Evolutionary conservation across 495 filamentous ascomycete species (phyloP), one percentile per base, ranked within the genome.

Genomic region (Jackrogersella minutella): DNA sequence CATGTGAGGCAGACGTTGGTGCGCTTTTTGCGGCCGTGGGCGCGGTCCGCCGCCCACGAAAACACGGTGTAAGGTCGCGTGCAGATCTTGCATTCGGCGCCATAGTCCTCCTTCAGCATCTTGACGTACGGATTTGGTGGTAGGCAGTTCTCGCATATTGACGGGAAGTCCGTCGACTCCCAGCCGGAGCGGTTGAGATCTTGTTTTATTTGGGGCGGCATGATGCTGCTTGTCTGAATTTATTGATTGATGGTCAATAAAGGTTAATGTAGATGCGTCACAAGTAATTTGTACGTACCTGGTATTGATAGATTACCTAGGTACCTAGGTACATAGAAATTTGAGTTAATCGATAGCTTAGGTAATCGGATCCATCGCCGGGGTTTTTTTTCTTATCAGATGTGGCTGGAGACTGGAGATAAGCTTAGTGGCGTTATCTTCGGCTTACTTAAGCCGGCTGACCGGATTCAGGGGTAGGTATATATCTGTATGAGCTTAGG

Each of bases 91-190:
- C 88, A 91, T 74, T 88, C 85, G 66, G 90, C 90, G 66, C 93
- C 95, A 64, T 92, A 85, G 75, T 98, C 93, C 74, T 97, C 91
- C 76, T 99, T 99, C 44, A 98, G 82, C 93, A 99, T 97, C 76
- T 97, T 94, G 40, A 99, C 95, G 76, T 96, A 98, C 4, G 93
- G 95, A 73, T 98, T 98, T 58, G 96, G 92, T 33, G 95, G 94
- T 4, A 99, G 88, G 75, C 96, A 99, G 74, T 80, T 82, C 66
- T 86, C 85, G 76, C 85, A 88, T 36, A 89, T 83, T 3, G 85
- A 87, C 30, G 86, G 87, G 74, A 90, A 90, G 80, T 91, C 93
- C 21, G 95, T 97, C 30, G 90, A 89, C 78, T 99, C 95, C 91
- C 92, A 96, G 30, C 95, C 95, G 2, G 93, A 93, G 46, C 96